phyloP scores from a whole-genome alignment of 441 rosid species.

The Lepidium campestre region DNA sequence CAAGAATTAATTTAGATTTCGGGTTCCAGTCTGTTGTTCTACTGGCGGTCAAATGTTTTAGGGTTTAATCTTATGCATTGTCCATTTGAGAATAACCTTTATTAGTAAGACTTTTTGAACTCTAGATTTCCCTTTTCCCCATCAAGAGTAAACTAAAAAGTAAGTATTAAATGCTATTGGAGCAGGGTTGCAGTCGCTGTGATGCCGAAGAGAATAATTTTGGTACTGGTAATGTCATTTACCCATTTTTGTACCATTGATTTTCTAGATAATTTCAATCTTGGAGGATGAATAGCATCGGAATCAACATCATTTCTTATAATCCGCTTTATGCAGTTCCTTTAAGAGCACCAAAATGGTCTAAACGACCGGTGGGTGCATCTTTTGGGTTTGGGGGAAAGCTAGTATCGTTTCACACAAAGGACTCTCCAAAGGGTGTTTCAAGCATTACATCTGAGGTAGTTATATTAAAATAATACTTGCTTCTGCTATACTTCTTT shows the following conservation, averaged over 20 bases:
- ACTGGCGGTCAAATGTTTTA: not conserved
- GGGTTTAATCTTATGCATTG: not conserved
- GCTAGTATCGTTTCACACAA: constrained; percentile 76
- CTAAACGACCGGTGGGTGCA: constrained; percentile 84
- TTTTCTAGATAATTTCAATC: not conserved
- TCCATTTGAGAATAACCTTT: not conserved
- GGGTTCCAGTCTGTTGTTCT: not conserved
- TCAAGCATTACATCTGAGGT: constrained; percentile 69
- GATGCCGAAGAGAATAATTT: constrained; percentile 49
- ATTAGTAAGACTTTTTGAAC: constrained; percentile 2
- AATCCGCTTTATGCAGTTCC: constrained; percentile 39
- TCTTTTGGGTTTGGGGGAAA: constrained; percentile 99
- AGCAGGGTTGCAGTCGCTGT: constrained; percentile 86
- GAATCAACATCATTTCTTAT: not conserved
- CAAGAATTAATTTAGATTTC: not conserved
- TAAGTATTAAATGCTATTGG: constrained; percentile 18
- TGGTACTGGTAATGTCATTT: constrained; percentile 51
- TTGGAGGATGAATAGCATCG: constrained; percentile 3
- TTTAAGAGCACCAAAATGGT: constrained; percentile 97
- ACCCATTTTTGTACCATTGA: not conserved
- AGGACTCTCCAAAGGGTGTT: constrained; percentile 39
- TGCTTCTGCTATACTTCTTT: constrained; percentile 4
- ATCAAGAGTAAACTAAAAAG: not conserved
- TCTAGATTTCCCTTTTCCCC: not conserved
- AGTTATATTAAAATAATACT: constrained; percentile 14